Base-by-base conservation (phyloP, 139 green algal genomes). In the Axilococcus clingmanii region DNA sequence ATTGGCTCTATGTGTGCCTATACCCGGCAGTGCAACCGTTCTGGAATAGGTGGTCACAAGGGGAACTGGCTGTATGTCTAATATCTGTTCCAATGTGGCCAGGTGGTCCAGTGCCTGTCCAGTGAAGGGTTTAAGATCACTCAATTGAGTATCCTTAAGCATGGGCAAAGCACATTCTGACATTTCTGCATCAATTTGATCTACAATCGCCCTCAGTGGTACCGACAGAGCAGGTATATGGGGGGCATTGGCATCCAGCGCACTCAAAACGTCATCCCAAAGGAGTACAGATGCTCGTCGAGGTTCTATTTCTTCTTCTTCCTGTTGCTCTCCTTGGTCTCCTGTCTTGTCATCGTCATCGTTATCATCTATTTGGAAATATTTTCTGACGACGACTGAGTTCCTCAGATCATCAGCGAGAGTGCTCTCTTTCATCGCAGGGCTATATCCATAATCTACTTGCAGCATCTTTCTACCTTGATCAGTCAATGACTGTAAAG, bases 331-430 rank as follows among this genome's bases (percentile, higher is more conserved):
- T 5, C 25, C 46, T 14, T 27, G 19, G 7, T n/a, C 46, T 27
- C 46, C 42, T 5, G 6, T 16, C 2, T 24, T 37, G 2, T 54
- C 36, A 3, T 77, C 63, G 2, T 71, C 62, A 29, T 64, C 66
- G 12, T 38, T 38, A 20, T 65, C 66, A 37, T 68, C 50, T 12
- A 74, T 65, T 60, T 80, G 66, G 54, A 84, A 84, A 45, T 76
- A 84, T 35, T 81, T 68, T 5, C 51, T 53, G 16, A 80, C 52
- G 48, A 80, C 52, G 4, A 59, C 35, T 31, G 41, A 67, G 52
- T 69, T 38, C 12, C 33, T 12, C 12, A 38, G 33, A 38, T 9
- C 9, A 9, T 38, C n/a, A n/a, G n/a, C n/a, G n/a, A n/a, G n/a
- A n/a, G n/a, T n/a, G n/a, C n/a, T n/a, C n/a, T n/a, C n/a, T n/a